These are phyloP conservation scores for Incumbomyces lentus DNA, from an alignment of 2,329 filamentous ascomycete species.

Conservation along the genomic window DNA sequence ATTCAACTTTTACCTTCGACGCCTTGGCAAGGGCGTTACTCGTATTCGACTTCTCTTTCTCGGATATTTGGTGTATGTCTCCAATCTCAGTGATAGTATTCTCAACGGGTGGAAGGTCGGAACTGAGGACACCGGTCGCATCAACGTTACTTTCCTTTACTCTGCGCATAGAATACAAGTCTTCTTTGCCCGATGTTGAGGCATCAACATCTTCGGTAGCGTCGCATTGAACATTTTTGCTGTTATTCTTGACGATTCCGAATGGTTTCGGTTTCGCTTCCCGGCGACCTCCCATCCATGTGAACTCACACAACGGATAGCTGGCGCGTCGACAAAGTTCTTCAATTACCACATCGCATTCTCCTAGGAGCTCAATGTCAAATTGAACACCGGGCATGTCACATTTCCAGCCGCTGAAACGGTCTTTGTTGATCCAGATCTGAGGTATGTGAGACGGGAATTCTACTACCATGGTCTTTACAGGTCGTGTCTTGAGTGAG, in stretches of 20 bases:
- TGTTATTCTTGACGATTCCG: not conserved
- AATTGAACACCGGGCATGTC: conserved; percentile 68
- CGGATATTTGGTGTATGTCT: too few relatives aligned
- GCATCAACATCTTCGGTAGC: too few relatives aligned
- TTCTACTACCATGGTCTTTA: conserved; percentile 79
- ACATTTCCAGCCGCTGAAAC: conserved; percentile 8
- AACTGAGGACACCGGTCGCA: too few relatives aligned
- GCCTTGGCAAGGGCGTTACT: too few relatives aligned
- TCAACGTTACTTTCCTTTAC: too few relatives aligned
- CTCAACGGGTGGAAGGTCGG: too few relatives aligned
- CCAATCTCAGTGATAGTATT: too few relatives aligned
- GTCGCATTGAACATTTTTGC: not conserved
- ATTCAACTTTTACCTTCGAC: not conserved
- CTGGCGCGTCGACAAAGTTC: conserved; percentile 74
- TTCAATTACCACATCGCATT: conserved; percentile 81
- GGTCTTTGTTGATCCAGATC: conserved; percentile 56
- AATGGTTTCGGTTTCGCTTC: not conserved
- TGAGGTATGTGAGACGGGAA: conserved; percentile 73
- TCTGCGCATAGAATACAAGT: too few relatives aligned
- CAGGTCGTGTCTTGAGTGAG: conserved; percentile 87
- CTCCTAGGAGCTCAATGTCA: conserved; percentile 89
- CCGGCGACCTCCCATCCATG: not conserved
- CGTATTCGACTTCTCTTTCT: too few relatives aligned
- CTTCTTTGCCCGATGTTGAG: too few relatives aligned
- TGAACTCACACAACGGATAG: conserved; percentile 29